phyloP scores from a whole-genome alignment of 352 stramenopile species.

The Peronosclerospora sorghi region DNA sequence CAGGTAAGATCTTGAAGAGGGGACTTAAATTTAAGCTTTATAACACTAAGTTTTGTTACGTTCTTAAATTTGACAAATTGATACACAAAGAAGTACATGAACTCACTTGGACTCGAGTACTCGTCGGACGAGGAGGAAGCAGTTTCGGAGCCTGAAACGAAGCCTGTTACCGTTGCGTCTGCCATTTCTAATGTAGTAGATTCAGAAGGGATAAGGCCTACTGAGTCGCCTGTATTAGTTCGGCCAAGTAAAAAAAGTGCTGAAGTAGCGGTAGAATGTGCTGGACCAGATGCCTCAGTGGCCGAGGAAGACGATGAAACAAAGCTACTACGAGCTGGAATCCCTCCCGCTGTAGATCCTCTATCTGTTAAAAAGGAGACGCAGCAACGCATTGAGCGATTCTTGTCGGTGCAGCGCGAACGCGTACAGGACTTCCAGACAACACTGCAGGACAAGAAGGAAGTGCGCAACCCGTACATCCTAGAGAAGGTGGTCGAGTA shows the following conservation, averaged over 20 bases:
- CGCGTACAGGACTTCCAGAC: conserved; percentile 46
- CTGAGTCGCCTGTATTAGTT: too few relatives aligned
- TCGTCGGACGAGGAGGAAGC: too few relatives aligned
- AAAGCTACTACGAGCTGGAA: conserved; percentile 25
- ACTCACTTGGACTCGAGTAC: too few relatives aligned
- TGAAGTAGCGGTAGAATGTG: conserved; percentile 1
- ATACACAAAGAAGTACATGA: too few relatives aligned
- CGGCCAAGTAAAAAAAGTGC: conserved; percentile 1
- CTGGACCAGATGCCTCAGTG: conserved; percentile 1
- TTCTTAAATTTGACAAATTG: too few relatives aligned
- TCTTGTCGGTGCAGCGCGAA: conserved; percentile 33
- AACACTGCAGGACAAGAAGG: conserved; percentile 67
- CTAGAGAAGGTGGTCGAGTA: conserved; percentile 80
- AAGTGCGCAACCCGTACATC: conserved; percentile 82
- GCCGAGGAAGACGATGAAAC: conserved; percentile 23
- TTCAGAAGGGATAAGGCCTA: too few relatives aligned
- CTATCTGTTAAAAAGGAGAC: conserved; percentile 13
- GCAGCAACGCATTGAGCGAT: conserved; percentile 58
- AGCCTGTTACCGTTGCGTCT: too few relatives aligned
- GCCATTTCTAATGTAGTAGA: too few relatives aligned
- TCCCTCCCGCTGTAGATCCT: conserved; percentile 26
- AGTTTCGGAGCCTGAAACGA: too few relatives aligned
- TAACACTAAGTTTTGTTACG: too few relatives aligned
- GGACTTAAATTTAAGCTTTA: too few relatives aligned
- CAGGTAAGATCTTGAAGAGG: too few relatives aligned